These are phyloP conservation scores for Lactifluus subvellereus DNA, from an alignment of 768 basidiomycete genomes.

Conservation along the genomic window DNA sequence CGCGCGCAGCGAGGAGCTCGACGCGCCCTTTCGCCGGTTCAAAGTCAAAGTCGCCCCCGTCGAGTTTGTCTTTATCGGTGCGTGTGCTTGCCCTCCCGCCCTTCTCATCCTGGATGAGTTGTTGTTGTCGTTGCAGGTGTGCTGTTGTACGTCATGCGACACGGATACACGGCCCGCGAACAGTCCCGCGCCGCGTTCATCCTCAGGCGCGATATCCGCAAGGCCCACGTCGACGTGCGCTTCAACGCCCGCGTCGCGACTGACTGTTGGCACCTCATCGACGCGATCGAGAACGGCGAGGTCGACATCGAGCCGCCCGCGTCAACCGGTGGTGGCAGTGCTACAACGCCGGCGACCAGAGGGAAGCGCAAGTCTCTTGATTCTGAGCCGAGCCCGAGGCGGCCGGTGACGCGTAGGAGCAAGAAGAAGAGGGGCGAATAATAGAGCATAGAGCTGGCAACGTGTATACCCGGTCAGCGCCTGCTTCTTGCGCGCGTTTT, in stretches of 20 bases:
- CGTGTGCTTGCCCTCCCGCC: constrained; percentile 20
- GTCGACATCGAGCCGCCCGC: neutral
- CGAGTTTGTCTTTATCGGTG: constrained; percentile 79
- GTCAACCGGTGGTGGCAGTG: neutral
- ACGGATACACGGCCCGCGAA: constrained; percentile 35
- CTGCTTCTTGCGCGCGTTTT: neutral
- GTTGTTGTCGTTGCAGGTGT: constrained; percentile 43
- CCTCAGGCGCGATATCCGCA: constrained; percentile 53
- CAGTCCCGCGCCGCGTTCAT: constrained; percentile 50
- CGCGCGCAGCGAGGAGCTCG: constrained; percentile 33
- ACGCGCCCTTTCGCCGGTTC: constrained; percentile 34
- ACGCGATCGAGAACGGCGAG: constrained; percentile 30
- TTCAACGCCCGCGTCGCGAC: constrained; percentile 51
- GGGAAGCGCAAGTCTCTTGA: constrained; percentile 10
- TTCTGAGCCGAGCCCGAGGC: neutral
- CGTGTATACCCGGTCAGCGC: neutral
- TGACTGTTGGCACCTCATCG: constrained; percentile 54
- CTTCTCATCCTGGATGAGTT: neutral
- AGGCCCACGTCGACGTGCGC: constrained; percentile 56
- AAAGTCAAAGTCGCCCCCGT: constrained; percentile 62
- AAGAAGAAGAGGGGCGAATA: neutral
- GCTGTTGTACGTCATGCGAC: constrained; percentile 51
- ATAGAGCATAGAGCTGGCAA: neutral
- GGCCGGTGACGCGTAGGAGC: neutral
- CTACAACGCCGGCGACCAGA: neutral